Conservation (phyloP, 352 stramenopile species). For the Aphanomyces stellatus region DNA sequence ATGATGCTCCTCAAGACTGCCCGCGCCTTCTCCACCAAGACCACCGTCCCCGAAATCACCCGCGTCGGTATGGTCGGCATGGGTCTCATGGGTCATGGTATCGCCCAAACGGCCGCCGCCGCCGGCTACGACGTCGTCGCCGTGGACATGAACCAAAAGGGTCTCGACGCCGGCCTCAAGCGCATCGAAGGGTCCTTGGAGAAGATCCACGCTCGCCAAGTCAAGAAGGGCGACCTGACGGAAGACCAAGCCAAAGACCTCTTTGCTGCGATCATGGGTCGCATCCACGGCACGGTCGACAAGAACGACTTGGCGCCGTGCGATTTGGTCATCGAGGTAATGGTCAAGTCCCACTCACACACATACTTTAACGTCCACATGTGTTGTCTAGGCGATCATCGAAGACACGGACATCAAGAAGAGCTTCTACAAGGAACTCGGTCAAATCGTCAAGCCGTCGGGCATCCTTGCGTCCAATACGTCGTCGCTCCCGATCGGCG, state of each 20-base stretch:
- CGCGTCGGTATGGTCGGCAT: slow-evolving; percentile 93
- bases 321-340: slow-evolving; percentile 92
- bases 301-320: slow-evolving; percentile 79
- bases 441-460: slow-evolving; percentile 79
- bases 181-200: slow-evolving; percentile 88
- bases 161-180: slow-evolving; percentile 75
- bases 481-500: slow-evolving; percentile 87
- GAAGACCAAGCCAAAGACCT: slow-evolving; percentile 59
- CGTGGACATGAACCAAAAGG: slow-evolving; percentile 62
- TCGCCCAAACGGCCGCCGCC: slow-evolving; percentile 89
- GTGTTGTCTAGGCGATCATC: slow-evolving; percentile 75
- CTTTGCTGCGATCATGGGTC: slow-evolving; percentile 50
- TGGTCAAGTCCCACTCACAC: background rate
- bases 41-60: slow-evolving; percentile 48
- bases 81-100: slow-evolving; percentile 97
- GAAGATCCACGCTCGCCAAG: slow-evolving; percentile 75
- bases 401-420: slow-evolving; percentile 95
- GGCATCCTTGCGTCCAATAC: slow-evolving; percentile 97
- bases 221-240: slow-evolving; percentile 87
- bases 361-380: background rate
- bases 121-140: slow-evolving; percentile 81
- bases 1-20: background rate
- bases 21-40: slow-evolving; percentile 23
- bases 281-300: slow-evolving; percentile 87
- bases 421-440: slow-evolving; percentile 90